These are phyloP conservation scores for Starmerella floricola DNA, from an alignment of 805 yeast genomes.

Conservation along the genomic window DNA sequence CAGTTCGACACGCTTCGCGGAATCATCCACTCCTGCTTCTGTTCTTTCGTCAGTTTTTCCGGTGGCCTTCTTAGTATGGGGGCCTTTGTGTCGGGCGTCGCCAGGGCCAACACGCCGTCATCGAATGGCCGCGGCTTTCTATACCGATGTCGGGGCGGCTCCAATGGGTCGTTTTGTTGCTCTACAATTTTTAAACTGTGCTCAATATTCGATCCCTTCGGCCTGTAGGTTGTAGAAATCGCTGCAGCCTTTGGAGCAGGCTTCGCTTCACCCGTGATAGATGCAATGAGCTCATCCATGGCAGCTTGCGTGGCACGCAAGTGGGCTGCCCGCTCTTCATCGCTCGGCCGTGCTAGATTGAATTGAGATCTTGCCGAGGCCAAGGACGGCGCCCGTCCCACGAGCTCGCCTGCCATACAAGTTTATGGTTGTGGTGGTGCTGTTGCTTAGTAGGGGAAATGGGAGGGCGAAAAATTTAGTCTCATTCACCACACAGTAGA, in stretches of 20 bases:
- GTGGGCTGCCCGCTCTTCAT: constrained; percentile 37
- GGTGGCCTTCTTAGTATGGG: constrained; percentile 45
- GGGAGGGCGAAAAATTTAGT: constrained; percentile 1
- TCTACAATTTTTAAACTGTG: constrained; percentile 56
- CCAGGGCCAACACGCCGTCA: not conserved
- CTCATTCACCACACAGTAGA: not conserved
- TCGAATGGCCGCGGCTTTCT: constrained; percentile 23
- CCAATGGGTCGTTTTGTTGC: constrained; percentile 66
- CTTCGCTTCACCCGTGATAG: not conserved
- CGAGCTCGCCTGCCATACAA: not conserved
- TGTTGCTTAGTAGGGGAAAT: not conserved
- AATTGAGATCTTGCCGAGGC: constrained; percentile 6
- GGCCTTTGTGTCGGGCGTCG: constrained; percentile 26
- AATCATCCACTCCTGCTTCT: constrained; percentile 69
- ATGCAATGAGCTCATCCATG: constrained; percentile 39
- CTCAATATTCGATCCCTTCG: constrained; percentile 3
- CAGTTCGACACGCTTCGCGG: constrained; percentile 90
- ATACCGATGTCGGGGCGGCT: constrained; percentile 67
- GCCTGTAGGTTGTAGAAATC: not conserved
- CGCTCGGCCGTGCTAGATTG: constrained; percentile 36
- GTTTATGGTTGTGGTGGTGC: too few species aligned
- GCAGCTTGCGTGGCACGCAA: constrained; percentile 47
- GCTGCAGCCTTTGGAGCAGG: not conserved
- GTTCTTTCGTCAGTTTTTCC: constrained; percentile 48
- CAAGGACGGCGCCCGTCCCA: not conserved